These are phyloP conservation scores for Gaillardinia entomophila DNA, from an alignment of 805 yeast species.

Conservation along the genomic window DNA sequence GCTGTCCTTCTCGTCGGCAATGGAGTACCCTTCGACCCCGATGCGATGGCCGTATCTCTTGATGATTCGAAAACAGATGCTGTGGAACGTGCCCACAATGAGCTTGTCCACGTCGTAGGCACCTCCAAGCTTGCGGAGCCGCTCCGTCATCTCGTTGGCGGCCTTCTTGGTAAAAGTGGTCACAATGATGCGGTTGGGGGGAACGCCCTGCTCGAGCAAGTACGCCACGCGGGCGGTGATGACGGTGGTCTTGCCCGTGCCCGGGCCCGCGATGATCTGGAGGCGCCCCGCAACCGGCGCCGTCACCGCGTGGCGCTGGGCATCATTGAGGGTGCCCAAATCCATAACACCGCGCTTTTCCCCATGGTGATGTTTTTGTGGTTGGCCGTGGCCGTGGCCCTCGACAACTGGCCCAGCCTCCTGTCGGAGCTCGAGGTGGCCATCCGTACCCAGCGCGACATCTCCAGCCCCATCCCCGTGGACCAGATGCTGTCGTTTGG, in stretches of 20 bases:
- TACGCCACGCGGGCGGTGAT: slow-evolving; percentile 74
- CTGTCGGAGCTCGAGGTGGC: slow-evolving; percentile 12
- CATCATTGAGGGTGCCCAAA: slow-evolving; percentile 27
- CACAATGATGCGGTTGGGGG: slow-evolving; percentile 65
- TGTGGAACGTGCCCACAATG: slow-evolving; percentile 85
- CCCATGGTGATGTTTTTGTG: slow-evolving; percentile 1
- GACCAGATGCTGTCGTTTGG: slow-evolving; percentile 30
- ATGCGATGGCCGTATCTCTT: slow-evolving; percentile 47
- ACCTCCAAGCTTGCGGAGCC: slow-evolving; percentile 39
- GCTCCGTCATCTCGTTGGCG: slow-evolving; percentile 72
- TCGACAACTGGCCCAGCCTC: slow-evolving; percentile 5
- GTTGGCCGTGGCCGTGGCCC: background rate
- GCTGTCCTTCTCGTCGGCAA: slow-evolving; percentile 65
- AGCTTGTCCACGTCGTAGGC: slow-evolving; percentile 39
- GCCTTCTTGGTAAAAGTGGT: slow-evolving; percentile 95
- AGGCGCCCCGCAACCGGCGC: slow-evolving; percentile 32
- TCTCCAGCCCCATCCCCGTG: slow-evolving; percentile 22
- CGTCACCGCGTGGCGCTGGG: slow-evolving; percentile 41
- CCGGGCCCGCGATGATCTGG: slow-evolving; percentile 57
- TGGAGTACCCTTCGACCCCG: slow-evolving; percentile 40
- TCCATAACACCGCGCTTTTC: background rate
- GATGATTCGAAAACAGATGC: slow-evolving; percentile 63
- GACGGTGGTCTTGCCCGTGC: slow-evolving; percentile 78
- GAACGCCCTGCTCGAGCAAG: slow-evolving; percentile 43
- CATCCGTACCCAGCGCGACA: slow-evolving; percentile 29